Conservation (phyloP, 2,329 filamentous ascomycete genomes). For the Amesomyces nigricolor region DNA sequence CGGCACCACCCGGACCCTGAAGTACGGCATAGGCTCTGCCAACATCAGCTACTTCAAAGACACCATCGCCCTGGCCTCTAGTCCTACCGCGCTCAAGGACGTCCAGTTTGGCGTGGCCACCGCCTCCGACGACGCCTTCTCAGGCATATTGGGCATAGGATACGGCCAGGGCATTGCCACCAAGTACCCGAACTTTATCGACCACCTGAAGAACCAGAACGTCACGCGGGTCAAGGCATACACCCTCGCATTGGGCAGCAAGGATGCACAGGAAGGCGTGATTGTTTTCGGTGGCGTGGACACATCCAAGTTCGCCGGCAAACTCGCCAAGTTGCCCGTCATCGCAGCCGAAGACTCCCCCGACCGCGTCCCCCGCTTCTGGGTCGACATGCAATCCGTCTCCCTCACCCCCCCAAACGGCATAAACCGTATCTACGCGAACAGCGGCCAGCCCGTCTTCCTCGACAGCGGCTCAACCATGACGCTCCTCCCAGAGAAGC, state of each 20-base stretch:
- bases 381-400: slow-evolving; percentile 44
- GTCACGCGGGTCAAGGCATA: slow-evolving; percentile 57
- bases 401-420: slow-evolving; percentile 37
- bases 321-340: slow-evolving; percentile 56
- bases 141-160: slow-evolving; percentile 68
- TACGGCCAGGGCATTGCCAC: slow-evolving; percentile 49
- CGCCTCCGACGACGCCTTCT: slow-evolving; percentile 41
- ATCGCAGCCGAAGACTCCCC: slow-evolving; percentile 49
- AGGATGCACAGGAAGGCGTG: slow-evolving; percentile 53
- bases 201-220: slow-evolving; percentile 45
- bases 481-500: slow-evolving; percentile 55
- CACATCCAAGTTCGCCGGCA: slow-evolving; percentile 56
- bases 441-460: slow-evolving; percentile 50
- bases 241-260: slow-evolving; percentile 59
- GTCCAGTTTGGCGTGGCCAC: slow-evolving; percentile 64
- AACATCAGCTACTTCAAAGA: slow-evolving; percentile 47
- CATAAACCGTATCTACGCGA: slow-evolving; percentile 30
- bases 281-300: slow-evolving; percentile 66
- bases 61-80: slow-evolving; percentile 39
- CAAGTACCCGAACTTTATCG: slow-evolving; percentile 46
- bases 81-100: slow-evolving; percentile 38
- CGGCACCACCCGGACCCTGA: slow-evolving; percentile 36
- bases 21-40: slow-evolving; percentile 48
- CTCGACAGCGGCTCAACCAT: slow-evolving; percentile 67
- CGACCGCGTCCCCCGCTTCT: slow-evolving; percentile 48